Conservation (phyloP, 106 monocot species). For the Apostasia ramifera region DNA sequence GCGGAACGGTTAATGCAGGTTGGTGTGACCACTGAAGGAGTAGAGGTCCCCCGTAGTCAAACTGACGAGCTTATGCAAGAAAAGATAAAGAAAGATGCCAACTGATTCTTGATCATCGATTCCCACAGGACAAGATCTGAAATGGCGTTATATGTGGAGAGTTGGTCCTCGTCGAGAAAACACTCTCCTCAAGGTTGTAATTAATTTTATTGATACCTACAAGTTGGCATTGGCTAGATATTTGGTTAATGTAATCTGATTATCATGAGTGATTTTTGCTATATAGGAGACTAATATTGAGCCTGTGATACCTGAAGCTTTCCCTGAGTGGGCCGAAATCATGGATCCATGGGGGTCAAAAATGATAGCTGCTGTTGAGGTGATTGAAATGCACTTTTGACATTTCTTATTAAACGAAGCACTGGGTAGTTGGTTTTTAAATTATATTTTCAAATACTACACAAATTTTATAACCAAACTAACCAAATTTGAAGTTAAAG, state of each 20-base stretch:
- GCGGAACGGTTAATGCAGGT: conserved; percentile 32
- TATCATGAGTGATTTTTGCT: not conserved
- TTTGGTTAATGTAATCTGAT: not conserved
- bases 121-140: conserved; percentile 76
- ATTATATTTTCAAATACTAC: too few relatives aligned
- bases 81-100: conserved; percentile 57
- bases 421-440: not conserved
- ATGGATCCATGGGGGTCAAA: conserved; percentile 91
- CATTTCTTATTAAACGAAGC: not conserved
- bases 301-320: conserved; percentile 89
- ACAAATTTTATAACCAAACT: too few relatives aligned
- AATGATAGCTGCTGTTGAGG: conserved; percentile 93
- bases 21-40: conserved; percentile 88
- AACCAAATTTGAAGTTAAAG: too few relatives aligned
- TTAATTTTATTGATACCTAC: not conserved
- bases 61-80: conserved; percentile 62
- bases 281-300: conserved; percentile 82
- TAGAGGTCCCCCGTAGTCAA: conserved; percentile 76
- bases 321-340: conserved; percentile 87
- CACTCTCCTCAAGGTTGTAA: conserved; percentile 64
- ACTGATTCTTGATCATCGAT: conserved; percentile 50
- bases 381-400: conserved; percentile 1
- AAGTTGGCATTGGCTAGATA: not conserved
- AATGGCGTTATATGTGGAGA: conserved; percentile 99
- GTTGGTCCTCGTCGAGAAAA: conserved; percentile 70